Base-by-base conservation (phyloP, 1,284 basidiomycete species). In the Naganishia sp. region DNA sequence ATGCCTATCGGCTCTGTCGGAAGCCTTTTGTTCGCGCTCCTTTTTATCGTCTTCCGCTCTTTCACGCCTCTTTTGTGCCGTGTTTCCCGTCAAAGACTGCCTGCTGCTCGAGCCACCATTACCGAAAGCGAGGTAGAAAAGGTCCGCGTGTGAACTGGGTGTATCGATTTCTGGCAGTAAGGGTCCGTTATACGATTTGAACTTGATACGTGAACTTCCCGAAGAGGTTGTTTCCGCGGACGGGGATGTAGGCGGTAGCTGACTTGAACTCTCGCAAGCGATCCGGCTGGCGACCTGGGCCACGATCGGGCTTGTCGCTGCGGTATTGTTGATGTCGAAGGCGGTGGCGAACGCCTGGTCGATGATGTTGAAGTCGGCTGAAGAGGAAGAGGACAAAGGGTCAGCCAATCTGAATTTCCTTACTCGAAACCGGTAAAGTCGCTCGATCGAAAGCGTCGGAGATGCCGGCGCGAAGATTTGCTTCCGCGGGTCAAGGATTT, bases 101-200 rank as follows among this genome's bases (percentile, higher is more conserved):
- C 55, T 57, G n/a, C 65, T 54, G 28, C 50, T 60, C 13, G 50
- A 50, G 2, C 56, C 56, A 31, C 65, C 65, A 61, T 66, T 58
- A 5, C 65, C 65, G 45, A 66, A 66, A 0, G 65, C 65, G 31
- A 66, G 57, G 45, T 60, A 66, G 51, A 66, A 66, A 10, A 66
- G 39, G 18, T 66, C 65, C 18, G 56, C 41, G 41, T 58, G 56
- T 11, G 56, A 53, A 47, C 21, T 46, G n/a, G 47, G 32, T 18
- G 56, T 42, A 25, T 52, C 23, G 21, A 66, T 39, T n/a, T 66
- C 65, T 9, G 65, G 56, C 28, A 66, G 50, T 21, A 23, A 21
- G 11, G 65, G 57, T 18, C 57, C 65, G 23, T 39, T 54, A 46
- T 66, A 66, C 35, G 65, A 66, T n/a, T 42, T 41, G 50, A 66